Evolutionary conservation across 768 basidiomycete genomes (phyloP).

Genomic region (Neoboletus subvelutipes): DNA sequence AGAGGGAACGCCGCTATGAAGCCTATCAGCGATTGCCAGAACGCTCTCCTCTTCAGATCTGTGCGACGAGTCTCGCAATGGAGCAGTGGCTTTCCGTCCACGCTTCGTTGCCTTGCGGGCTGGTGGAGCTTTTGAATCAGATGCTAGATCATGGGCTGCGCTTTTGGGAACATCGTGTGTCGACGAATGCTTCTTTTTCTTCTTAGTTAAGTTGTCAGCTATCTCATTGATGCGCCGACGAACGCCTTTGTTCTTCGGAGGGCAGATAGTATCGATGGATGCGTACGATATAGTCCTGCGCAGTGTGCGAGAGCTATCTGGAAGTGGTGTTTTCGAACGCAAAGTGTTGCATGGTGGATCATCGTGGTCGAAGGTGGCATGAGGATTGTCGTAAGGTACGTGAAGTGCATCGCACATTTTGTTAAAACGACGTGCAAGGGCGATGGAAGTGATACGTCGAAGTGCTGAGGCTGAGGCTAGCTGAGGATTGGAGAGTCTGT

Average conservation of each 20-base stretch:
- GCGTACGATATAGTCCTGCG: constrained; percentile 20
- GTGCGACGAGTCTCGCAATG: not conserved
- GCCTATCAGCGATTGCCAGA: not conserved
- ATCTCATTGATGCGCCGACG: constrained; percentile 17
- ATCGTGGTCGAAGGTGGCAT: not conserved
- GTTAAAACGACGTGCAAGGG: not conserved
- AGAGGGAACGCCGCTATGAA: constrained; percentile 5
- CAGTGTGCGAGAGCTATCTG: constrained; percentile 5
- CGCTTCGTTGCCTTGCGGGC: not conserved
- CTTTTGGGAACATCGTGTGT: not conserved
- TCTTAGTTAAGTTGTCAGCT: constrained; percentile 5
- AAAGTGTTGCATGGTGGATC: not conserved
- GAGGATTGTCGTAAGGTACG: not conserved
- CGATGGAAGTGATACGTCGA: not conserved
- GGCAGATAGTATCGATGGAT: constrained; percentile 19
- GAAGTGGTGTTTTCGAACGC: constrained; percentile 3
- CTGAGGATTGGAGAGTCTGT: not conserved
- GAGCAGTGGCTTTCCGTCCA: not conserved
- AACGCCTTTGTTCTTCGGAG: constrained; percentile 5
- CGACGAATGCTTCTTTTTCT: not conserved
- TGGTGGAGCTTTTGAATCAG: not conserved
- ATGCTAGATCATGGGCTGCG: not conserved
- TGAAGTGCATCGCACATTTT: constrained; percentile 2
- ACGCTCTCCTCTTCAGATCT: constrained; percentile 1
- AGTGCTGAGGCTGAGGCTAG: too few species aligned